These are phyloP conservation scores for Fraxinus ornus DNA, from an alignment of 305 asterid species.

Conservation along the genomic window DNA sequence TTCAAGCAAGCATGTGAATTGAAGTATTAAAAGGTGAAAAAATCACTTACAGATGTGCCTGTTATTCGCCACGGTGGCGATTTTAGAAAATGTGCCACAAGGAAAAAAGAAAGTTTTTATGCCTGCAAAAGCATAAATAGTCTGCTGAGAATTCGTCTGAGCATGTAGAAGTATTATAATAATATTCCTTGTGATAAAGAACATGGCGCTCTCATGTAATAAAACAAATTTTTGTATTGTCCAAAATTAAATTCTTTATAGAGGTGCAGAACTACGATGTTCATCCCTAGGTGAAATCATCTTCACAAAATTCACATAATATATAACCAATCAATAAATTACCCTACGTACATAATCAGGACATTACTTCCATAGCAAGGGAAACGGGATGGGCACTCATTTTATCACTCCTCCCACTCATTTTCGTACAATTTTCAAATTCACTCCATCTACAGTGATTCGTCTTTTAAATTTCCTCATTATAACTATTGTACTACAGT, in stretches of 20 bases:
- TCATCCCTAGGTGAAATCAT: neutral
- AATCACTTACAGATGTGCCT: slow-evolving; percentile 70
- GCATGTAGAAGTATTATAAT: neutral
- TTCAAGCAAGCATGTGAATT: neutral
- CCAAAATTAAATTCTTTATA: neutral
- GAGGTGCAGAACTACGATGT: neutral
- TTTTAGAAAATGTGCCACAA: slow-evolving; percentile 72
- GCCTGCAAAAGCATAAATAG: slow-evolving; percentile 50
- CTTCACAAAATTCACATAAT: neutral
- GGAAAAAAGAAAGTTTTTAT: slow-evolving; percentile 67
- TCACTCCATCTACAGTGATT: neutral
- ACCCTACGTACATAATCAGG: neutral
- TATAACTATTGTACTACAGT: neutral
- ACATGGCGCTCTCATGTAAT: neutral
- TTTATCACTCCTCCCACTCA: neutral
- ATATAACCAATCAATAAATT: neutral
- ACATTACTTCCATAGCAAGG: neutral
- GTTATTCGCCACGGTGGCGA: slow-evolving; percentile 63
- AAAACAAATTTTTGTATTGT: neutral
- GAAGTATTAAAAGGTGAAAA: neutral
- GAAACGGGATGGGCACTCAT: neutral
- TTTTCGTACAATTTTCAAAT: neutral
- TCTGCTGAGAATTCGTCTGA: slow-evolving; percentile 11
- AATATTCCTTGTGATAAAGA: neutral
- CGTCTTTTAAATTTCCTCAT: neutral